A percentile compares a stretch with the other conserved stretches of the same genome.
Conservation (phyloP, 495 filamentous ascomycete genomes). For the Neurospora intermedia region DNA sequence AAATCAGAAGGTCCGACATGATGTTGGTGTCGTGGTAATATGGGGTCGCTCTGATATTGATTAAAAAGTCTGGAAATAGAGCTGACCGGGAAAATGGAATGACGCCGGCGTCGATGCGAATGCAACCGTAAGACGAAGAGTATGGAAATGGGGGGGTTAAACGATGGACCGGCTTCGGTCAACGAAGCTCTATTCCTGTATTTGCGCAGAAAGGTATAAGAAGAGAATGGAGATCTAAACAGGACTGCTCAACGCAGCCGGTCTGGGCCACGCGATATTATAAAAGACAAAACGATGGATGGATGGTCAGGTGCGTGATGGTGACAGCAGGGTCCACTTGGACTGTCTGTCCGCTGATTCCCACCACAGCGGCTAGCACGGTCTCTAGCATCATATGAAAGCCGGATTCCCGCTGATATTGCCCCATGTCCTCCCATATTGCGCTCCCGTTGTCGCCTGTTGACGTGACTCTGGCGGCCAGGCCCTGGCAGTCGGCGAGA, state of each 20-base stretch:
- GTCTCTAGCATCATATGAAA: neutral
- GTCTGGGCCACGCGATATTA: slow-evolving; percentile 17
- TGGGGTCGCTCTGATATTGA: neutral
- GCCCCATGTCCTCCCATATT: neutral
- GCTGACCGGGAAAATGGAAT: slow-evolving; percentile 12
- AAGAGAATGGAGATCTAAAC: slow-evolving; percentile 20
- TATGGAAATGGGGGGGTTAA: slow-evolving; percentile 13
- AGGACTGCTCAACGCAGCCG: slow-evolving; percentile 13
- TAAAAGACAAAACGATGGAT: slow-evolving; percentile 12
- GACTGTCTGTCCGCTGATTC: slow-evolving; percentile 1
- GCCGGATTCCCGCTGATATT: slow-evolving; percentile 1
- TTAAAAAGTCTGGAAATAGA: slow-evolving; percentile 8
- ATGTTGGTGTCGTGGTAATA: slow-evolving; percentile 18
- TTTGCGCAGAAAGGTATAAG: slow-evolving; percentile 23
- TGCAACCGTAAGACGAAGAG: slow-evolving; percentile 19
- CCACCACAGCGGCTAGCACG: slow-evolving; percentile 20
- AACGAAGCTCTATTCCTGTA: slow-evolving; percentile 35
- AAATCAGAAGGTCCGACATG: slow-evolving; percentile 49
- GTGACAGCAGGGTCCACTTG: slow-evolving; percentile 1
- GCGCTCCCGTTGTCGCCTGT: slow-evolving; percentile 1
- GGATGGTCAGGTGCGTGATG: neutral
- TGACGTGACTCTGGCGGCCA: neutral
- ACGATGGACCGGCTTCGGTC: slow-evolving; percentile 39
- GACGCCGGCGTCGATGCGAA: slow-evolving; percentile 34
- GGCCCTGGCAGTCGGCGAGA: neutral